Percentiles rank a stretch among this genome's conserved stretches.
Evolutionary conservation across 257 asterid species (phyloP).

Genomic region (Coffea canephora): DNA sequence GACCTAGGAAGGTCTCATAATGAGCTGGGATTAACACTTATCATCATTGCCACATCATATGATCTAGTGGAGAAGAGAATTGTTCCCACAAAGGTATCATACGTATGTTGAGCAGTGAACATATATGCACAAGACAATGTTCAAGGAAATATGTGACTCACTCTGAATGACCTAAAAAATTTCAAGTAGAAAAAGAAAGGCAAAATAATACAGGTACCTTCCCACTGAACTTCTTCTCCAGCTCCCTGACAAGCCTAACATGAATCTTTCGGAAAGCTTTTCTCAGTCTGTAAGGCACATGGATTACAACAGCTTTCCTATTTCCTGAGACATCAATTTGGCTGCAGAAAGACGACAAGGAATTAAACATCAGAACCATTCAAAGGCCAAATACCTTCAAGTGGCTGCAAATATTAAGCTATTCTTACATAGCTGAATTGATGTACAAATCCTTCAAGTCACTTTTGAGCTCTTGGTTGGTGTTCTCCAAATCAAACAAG

Average conservation of each 20-base stretch:
- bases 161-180: no score
- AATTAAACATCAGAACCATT: neutral
- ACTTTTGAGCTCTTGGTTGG: conserved; percentile 79
- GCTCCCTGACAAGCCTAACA: conserved; percentile 76
- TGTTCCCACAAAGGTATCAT: neutral
- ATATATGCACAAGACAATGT: no score
- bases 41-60: neutral
- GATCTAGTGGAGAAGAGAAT: neutral
- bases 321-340: conserved; percentile 74
- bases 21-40: conserved; percentile 20
- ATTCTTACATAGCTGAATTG: conserved; percentile 73
- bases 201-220: conserved; percentile 43
- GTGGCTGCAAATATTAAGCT: neutral
- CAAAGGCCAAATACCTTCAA: neutral
- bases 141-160: neutral
- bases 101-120: neutral
- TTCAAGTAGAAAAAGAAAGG: no score
- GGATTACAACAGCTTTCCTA: conserved; percentile 87
- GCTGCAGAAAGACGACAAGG: conserved; percentile 30
- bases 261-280: conserved; percentile 92
- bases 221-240: conserved; percentile 95
- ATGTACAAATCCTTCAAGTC: conserved; percentile 83
- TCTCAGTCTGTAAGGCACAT: conserved; percentile 77
- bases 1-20: conserved; percentile 9
- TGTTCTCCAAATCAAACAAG: conserved; percentile 76